Base-by-base conservation (phyloP, 2,329 filamentous ascomycete species). In the Ceratocystis ficicola region DNA sequence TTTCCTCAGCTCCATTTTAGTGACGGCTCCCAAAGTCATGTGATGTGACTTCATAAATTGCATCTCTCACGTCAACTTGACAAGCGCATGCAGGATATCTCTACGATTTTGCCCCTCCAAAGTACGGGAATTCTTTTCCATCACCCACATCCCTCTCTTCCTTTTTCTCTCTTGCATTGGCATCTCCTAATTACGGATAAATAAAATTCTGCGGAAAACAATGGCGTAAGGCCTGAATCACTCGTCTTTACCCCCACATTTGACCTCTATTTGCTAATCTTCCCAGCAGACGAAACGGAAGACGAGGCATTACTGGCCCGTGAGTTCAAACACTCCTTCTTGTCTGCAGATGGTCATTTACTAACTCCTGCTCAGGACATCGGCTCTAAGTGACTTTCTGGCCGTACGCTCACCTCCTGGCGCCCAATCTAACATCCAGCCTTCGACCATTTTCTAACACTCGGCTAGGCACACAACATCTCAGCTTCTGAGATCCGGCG, bases 381-480 rank as follows among this genome's bases (percentile, higher is more conserved):
- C 80, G 22, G 80, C 80, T 15, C 71, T 83, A 71, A 83, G 80
- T 1, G 79, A 82, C 69, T 83, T 80, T 68, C 73, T 83, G 55
- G 80, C 80, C 28, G 78, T 79, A 69, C 69, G 77, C 70, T 55
- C 3, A 6, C 52, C 8, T 57, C 44, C 50, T 1, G 41, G 4
- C 44, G 10, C 44, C 8, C 41, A 2, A 5, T 12, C 22, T 7
- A 4, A 5, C 7, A 17, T 5, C 8, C 12, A 10, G 10, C 36
- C 36, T 41, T 41, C 36, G 12, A 41, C 36, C 10, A 4, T 4
- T 22, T 22, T 32, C 65, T 52, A 50, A 41, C 44, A 50, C 55
- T 62, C 36, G 28, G 17, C 20, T 44, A 87, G 82, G 83, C 86
- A 1, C 86, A 89, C 73, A 89, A 89, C 71, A 90, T 90, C 69